phyloP scores from a whole-genome alignment of 345 rosid species.

The Gossypium turneri region DNA sequence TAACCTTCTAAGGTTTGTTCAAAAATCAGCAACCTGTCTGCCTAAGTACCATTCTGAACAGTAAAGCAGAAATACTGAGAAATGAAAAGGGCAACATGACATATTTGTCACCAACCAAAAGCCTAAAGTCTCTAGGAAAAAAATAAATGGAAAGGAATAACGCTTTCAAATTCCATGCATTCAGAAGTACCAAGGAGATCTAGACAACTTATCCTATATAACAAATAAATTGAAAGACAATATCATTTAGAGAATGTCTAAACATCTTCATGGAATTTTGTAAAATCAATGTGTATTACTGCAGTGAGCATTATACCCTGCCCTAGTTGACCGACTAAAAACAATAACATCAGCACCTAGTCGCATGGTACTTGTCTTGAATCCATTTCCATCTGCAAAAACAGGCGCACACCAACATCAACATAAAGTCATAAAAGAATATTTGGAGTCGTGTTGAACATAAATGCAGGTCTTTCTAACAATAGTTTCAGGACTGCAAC shows the following conservation, averaged over 20 bases:
- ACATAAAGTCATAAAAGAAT: background rate
- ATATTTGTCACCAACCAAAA: constrained; percentile 7
- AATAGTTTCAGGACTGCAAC: background rate
- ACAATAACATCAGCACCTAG: constrained; percentile 92
- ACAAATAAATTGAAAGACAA: background rate
- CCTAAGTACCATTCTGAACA: constrained; percentile 8
- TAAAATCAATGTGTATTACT: background rate
- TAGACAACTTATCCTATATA: background rate
- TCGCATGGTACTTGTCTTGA: constrained; percentile 97
- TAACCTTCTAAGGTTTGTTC: background rate
- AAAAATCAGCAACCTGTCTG: background rate
- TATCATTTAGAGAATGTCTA: background rate
- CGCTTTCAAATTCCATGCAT: background rate
- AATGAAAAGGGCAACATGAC: background rate
- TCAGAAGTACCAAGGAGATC: background rate
- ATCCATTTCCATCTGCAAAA: constrained; percentile 91
- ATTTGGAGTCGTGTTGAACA: background rate
- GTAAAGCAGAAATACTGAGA: background rate
- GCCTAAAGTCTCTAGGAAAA: background rate
- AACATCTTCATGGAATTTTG: background rate
- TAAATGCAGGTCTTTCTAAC: background rate
- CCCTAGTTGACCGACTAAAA: constrained; percentile 57
- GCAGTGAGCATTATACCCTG: constrained; percentile 39
- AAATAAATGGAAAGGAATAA: background rate
- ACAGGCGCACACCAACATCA: constrained; percentile 7